A percentile compares a stretch with the other conserved stretches of the same genome.
Evolutionary conservation across 1,284 basidiomycete species (phyloP).

Genomic region (Ganoderma boninense): DNA sequence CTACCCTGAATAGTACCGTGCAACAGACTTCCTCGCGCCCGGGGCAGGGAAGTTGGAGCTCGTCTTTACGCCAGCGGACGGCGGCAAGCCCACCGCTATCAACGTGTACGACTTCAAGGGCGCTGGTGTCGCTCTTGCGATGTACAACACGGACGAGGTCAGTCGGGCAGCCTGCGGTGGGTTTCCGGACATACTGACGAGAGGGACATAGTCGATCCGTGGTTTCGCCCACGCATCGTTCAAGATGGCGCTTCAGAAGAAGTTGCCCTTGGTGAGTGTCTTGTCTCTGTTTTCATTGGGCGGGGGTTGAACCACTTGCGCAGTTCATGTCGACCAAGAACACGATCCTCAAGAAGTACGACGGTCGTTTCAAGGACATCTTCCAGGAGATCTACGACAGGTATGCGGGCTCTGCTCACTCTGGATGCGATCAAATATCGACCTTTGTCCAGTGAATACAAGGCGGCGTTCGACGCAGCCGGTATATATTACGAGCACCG

Average conservation of each 20-base stretch:
- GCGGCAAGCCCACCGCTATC: slow-evolving; percentile 68
- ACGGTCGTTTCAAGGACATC: slow-evolving; percentile 98
- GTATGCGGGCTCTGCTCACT: slow-evolving; percentile 39
- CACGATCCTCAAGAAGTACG: slow-evolving; percentile 96
- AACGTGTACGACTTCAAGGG: slow-evolving; percentile 93
- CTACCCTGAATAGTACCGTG: slow-evolving; percentile 71
- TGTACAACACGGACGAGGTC: slow-evolving; percentile 96
- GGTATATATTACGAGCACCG: slow-evolving; percentile 98
- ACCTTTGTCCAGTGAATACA: slow-evolving; percentile 67
- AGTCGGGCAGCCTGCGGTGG: slow-evolving; percentile 32
- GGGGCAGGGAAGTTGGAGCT: slow-evolving; percentile 92
- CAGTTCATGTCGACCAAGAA: slow-evolving; percentile 98
- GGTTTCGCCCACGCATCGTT: slow-evolving; percentile 98
- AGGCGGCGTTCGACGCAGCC: slow-evolving; percentile 79
- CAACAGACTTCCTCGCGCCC: slow-evolving; percentile 89
- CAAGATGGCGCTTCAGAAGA: slow-evolving; percentile 98
- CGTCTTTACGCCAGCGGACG: slow-evolving; percentile 83
- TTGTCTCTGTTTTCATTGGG: not conserved
- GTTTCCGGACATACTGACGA: not conserved
- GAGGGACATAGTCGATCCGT: slow-evolving; percentile 68
- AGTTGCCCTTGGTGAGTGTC: slow-evolving; percentile 81
- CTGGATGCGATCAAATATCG: not conserved
- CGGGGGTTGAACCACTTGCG: not conserved
- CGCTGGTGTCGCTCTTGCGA: slow-evolving; percentile 88
- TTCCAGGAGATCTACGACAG: slow-evolving; percentile 94